Base-by-base conservation (phyloP, 2,329 filamentous ascomycete species). In the Penicillium sp. region DNA sequence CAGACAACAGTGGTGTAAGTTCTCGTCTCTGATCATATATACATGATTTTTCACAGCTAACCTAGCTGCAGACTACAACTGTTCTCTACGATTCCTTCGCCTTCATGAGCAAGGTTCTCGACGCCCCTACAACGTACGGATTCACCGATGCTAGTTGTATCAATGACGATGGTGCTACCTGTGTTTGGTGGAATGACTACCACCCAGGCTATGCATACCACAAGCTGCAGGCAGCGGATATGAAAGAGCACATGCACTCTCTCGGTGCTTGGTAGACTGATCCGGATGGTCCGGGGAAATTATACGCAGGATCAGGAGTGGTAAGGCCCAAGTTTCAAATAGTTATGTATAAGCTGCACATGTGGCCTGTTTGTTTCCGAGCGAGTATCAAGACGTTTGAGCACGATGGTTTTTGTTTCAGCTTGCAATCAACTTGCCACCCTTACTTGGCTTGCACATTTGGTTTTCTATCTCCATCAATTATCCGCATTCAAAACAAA, bases 181-280 rank as follows among this genome's bases (percentile, higher is more conserved):
- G 71, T 61, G 31, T 73, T 3, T 73, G 72, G 71, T 72, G 71
- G 68, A 70, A 74, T 57, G 47, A 63, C 49, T 73, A 72, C 45
- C 71, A 74, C 45, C 71, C 72, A 4, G 65, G 66, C 1, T 43
- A 62, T 4, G 71, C 68, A 53, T 73, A 70, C 57, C 70, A 72
- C 41, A 19, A 59, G 43, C 47, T 68, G 13, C 69, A 71, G 53
- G 68, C 70, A 23, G 63, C 60, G n/a, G 67, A 72, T 66, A 72
- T 72, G 70, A 70, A 69, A 58, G 3, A 48, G 23, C 38, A 54
- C 27, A 50, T 72, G 27, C 31, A 57, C 12, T 51, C 56, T 8
- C 54, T 71, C 19, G 65, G 64, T 19, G 65, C 60, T n/a, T 72
- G 69, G 69, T 71, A 65, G 52, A 27, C 19, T 35, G 17, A 33